Evolutionary conservation across 495 filamentous ascomycete genomes (phyloP).

Genomic region (Pyrenula massariospora): DNA sequence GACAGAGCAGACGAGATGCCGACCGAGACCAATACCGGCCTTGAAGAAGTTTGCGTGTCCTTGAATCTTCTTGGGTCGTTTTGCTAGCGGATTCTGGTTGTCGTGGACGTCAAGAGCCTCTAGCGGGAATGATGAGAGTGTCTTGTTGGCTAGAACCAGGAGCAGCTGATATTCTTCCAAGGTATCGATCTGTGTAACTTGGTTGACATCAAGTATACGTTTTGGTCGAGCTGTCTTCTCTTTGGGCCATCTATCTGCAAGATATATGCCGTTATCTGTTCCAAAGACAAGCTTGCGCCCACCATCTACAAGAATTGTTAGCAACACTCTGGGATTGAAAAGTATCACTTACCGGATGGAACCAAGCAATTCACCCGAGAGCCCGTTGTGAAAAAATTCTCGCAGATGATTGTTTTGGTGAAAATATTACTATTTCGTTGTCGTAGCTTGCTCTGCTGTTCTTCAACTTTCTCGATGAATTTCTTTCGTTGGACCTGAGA

Average conservation of each 20-base stretch:
- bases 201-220: slow-evolving; percentile 71
- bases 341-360: slow-evolving; percentile 58
- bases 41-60: slow-evolving; percentile 98
- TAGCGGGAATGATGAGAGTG: slow-evolving; percentile 74
- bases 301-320: slow-evolving; percentile 53
- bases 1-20: slow-evolving; percentile 89
- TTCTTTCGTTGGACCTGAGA: slow-evolving; percentile 73
- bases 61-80: slow-evolving; percentile 93
- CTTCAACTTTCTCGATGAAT: slow-evolving; percentile 92
- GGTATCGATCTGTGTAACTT: slow-evolving; percentile 91
- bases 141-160: slow-evolving; percentile 87
- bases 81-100: slow-evolving; percentile 53
- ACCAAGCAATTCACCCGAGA: slow-evolving; percentile 90
- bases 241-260: slow-evolving; percentile 82
- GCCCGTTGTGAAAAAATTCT: slow-evolving; percentile 66
- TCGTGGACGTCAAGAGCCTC: slow-evolving; percentile 78
- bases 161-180: slow-evolving; percentile 89
- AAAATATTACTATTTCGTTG: slow-evolving; percentile 83
- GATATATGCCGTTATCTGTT: slow-evolving; percentile 84
- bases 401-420: slow-evolving; percentile 75
- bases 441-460: slow-evolving; percentile 73
- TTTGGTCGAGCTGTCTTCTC: slow-evolving; percentile 64
- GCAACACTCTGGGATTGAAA: slow-evolving; percentile 4
- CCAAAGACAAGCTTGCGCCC: slow-evolving; percentile 89
- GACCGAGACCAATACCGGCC: slow-evolving; percentile 84